These are phyloP conservation scores for Acidomyces sp. DNA, from an alignment of 495 filamentous ascomycete genomes.

Conservation along the genomic window DNA sequence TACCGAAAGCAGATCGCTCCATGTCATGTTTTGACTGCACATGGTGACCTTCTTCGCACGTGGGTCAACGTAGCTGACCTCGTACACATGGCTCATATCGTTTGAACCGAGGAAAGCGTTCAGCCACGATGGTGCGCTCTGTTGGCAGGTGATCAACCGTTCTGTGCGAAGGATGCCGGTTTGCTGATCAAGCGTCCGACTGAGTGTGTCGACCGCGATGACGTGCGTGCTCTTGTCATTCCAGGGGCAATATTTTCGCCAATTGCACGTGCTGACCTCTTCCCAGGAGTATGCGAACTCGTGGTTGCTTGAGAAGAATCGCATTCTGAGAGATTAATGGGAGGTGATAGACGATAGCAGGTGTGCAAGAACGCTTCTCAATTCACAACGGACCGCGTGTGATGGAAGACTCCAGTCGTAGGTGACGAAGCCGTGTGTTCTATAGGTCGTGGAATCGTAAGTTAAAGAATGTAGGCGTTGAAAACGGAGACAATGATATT, in stretches of 20 bases:
- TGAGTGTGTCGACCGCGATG: slow-evolving; percentile 83
- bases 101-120: slow-evolving; percentile 59
- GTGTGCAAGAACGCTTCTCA: no score
- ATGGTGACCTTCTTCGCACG: slow-evolving; percentile 73
- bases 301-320: slow-evolving; percentile 77
- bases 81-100: slow-evolving; percentile 75
- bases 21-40: slow-evolving; percentile 84
- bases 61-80: slow-evolving; percentile 88
- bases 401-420: no score
- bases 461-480: no score
- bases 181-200: slow-evolving; percentile 58
- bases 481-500: no score
- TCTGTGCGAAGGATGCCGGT: slow-evolving; percentile 92
- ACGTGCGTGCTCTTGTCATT: slow-evolving; percentile 93
- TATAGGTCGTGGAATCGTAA: no score
- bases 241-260: slow-evolving; percentile 97
- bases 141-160: slow-evolving; percentile 87
- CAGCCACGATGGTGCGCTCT: slow-evolving; percentile 80
- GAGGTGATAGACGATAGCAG: no score
- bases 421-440: no score
- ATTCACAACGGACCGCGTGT: no score
- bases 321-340: no score
- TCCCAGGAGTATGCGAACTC: slow-evolving; percentile 97
- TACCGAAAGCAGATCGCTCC: slow-evolving; percentile 71
- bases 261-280: slow-evolving; percentile 97